Base-by-base conservation (phyloP, 495 filamentous ascomycete genomes). In the Aspergillus egyptiacus region DNA sequence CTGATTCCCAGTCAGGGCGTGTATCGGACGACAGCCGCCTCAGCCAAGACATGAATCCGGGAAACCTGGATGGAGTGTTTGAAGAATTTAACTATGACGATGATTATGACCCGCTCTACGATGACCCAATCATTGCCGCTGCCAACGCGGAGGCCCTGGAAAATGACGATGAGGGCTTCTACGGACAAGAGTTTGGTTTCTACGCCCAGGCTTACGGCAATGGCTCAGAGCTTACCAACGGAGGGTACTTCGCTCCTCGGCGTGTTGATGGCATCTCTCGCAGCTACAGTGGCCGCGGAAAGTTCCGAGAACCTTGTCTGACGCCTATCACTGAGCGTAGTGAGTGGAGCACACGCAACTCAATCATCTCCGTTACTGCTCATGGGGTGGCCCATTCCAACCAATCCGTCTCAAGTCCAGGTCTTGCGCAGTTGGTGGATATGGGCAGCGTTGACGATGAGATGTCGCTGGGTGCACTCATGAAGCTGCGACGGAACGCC, bases 151-250 rank as follows among this genome's bases (percentile, higher is more conserved):
- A 91, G 58, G 93, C 86, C 17, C 75, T 98, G 3, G 93, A 93
- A 36, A 88, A 86, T 53, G 93, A 98, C 56, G 82, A 83, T 13
- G 91, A 95, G 39, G 91, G 87, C 6, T 91, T 89, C 69, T 98
- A 98, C 60, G 94, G 93, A 2, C 85, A 90, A 54, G 93, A 98
- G 63, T 98, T 98, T 55, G 91, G 90, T n/a, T 98, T 98, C 67
- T 97, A 93, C 61, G 88, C 91, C 9, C 66, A 70, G 15, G 78
- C 80, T n/a, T 74, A 81, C 4, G 58, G 74, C 10, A 63, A 63
- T 14, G 61, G 58, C 14, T 63, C 67, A 7, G 66, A 85, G 34
- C 84, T 84, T 53, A 79, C 77, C 15, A 82, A 87, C 44, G 94
- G 93, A 5, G 93, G 94, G n/a, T 97, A 86, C 68, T 96, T 98